phyloP scores from a whole-genome alignment of 495 filamentous ascomycete genomes.

The Hyaloscypha finlandica region DNA sequence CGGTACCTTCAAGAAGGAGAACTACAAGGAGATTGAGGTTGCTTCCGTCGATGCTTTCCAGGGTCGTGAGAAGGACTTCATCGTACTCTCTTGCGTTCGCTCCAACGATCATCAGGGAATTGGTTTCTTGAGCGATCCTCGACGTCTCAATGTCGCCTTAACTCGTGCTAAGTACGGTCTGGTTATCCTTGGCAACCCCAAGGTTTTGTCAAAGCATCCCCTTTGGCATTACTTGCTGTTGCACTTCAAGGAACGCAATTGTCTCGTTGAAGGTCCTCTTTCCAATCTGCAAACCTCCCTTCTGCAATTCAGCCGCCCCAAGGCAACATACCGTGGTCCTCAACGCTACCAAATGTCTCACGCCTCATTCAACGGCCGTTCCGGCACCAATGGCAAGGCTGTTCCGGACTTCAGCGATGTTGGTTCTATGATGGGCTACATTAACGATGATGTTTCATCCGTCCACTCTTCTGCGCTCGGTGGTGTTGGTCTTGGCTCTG shows the following conservation, averaged over 20 bases:
- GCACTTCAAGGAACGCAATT: slow-evolving; percentile 97
- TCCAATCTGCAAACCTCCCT: slow-evolving; percentile 93
- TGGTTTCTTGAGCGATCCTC: slow-evolving; percentile 97
- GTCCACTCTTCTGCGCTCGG: slow-evolving; percentile 91
- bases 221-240: slow-evolving; percentile 95
- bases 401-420: slow-evolving; percentile 74
- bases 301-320: slow-evolving; percentile 92
- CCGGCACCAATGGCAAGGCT: slow-evolving; percentile 49
- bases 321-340: slow-evolving; percentile 87
- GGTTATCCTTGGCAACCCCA: slow-evolving; percentile 96
- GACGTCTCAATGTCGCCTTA: slow-evolving; percentile 97
- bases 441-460: slow-evolving; percentile 95
- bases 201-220: slow-evolving; percentile 96
- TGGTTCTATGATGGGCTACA: slow-evolving; percentile 87
- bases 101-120: slow-evolving; percentile 99
- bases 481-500: slow-evolving; percentile 74
- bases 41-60: slow-evolving; percentile 99
- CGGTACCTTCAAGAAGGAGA: slow-evolving; percentile 96
- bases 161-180: slow-evolving; percentile 96
- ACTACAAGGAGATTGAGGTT: slow-evolving; percentile 98
- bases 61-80: slow-evolving; percentile 98
- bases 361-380: slow-evolving; percentile 39
- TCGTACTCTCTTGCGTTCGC: slow-evolving; percentile 96
- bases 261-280: slow-evolving; percentile 94
- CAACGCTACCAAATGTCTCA: slow-evolving; percentile 83